Conservation (phyloP, 768 basidiomycete genomes). For the Megacollybia marginata region DNA sequence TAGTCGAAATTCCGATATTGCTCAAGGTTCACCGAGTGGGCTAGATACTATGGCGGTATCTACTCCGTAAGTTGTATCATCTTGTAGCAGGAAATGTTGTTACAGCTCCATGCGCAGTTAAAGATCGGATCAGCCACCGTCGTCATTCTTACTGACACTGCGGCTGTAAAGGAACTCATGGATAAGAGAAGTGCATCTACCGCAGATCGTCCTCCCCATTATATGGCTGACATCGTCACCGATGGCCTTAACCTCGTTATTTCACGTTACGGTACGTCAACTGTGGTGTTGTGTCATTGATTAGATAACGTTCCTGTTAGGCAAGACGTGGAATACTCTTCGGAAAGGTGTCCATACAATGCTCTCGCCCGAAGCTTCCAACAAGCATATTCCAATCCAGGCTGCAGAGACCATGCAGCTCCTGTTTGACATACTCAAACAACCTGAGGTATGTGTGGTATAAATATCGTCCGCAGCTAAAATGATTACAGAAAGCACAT, state of each 20-base stretch:
- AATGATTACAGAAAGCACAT: conserved; percentile 6
- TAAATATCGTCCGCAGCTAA: not conserved
- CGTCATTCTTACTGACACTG: no score
- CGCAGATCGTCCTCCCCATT: conserved; percentile 16
- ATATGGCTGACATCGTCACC: conserved; percentile 12
- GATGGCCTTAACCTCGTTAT: conserved; percentile 12
- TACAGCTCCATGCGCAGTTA: no score
- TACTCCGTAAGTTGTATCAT: not conserved
- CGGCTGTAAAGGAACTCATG: no score
- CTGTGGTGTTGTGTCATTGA: not conserved
- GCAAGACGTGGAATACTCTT: not conserved
- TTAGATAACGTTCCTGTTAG: not conserved
- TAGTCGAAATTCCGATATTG: not conserved
- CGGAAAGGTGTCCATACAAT: conserved; percentile 12
- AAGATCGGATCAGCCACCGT: no score
- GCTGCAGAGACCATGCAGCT: conserved; percentile 13
- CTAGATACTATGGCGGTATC: not conserved
- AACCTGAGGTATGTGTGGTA: conserved; percentile 15
- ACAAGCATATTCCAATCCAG: conserved; percentile 8
- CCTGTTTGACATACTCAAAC: conserved; percentile 19
- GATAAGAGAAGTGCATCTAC: not conserved
- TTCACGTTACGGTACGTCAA: conserved; percentile 4
- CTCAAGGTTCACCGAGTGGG: not conserved
- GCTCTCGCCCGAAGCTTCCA: conserved; percentile 12
- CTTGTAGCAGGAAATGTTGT: no score